Evolutionary conservation across 106 monocot genomes (phyloP).

Genomic region (Triglochin maritima): DNA sequence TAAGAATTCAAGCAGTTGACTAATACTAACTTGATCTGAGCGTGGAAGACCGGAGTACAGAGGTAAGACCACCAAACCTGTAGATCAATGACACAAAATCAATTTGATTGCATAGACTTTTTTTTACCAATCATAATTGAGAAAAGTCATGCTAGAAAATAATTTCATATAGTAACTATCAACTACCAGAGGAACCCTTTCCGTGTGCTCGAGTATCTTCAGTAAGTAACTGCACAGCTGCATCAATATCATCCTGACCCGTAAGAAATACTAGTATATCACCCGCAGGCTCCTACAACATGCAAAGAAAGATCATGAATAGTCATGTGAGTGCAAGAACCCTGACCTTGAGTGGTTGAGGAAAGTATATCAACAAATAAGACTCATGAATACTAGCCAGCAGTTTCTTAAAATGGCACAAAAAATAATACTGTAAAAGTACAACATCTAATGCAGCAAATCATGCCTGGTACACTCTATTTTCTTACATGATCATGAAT

Average conservation of each 20-base stretch:
- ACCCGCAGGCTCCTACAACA: conserved; percentile 58
- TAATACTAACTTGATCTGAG: conserved; percentile 57
- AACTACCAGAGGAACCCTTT: conserved; percentile 43
- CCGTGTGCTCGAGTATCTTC: conserved; percentile 36
- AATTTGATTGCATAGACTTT: not conserved
- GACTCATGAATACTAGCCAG: too few relatives aligned
- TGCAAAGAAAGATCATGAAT: not conserved
- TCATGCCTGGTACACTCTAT: too few relatives aligned
- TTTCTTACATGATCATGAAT: conserved; percentile 69
- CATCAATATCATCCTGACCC: conserved; percentile 97
- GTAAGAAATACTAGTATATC: conserved; percentile 95
- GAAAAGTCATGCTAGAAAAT: not conserved
- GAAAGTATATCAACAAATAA: too few relatives aligned
- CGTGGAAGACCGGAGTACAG: conserved; percentile 90
- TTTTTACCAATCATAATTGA: not conserved
- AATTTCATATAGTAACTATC: not conserved
- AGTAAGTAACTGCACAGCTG: conserved; percentile 53
- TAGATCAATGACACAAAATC: not conserved
- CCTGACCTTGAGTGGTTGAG: too few relatives aligned
- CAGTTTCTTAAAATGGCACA: too few relatives aligned
- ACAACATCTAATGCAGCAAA: too few relatives aligned
- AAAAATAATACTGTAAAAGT: too few relatives aligned
- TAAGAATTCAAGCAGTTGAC: not conserved
- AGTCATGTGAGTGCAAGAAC: not conserved
- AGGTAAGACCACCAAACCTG: conserved; percentile 76